These are phyloP conservation scores for Cyathus striatus DNA, from an alignment of 768 basidiomycete genomes.

Conservation along the genomic window DNA sequence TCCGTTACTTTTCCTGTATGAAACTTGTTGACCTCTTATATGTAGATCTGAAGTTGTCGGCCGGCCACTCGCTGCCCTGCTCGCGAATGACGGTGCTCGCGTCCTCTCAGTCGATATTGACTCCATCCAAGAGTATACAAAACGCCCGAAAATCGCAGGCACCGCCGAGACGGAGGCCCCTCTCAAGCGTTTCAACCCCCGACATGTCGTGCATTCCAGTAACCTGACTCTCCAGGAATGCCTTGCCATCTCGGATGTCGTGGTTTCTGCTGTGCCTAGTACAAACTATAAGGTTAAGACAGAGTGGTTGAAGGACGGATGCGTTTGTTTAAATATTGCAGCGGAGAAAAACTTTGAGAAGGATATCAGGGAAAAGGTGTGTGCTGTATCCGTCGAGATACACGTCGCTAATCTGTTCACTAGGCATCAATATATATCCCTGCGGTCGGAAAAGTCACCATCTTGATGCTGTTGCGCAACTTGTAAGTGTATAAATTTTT, in stretches of 20 bases:
- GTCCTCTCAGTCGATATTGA: conserved; percentile 96
- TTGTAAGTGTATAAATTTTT: conserved; percentile 49
- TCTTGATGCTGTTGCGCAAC: conserved; percentile 95
- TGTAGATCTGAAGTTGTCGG: conserved; percentile 93
- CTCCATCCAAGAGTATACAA: conserved; percentile 91
- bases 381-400: conserved; percentile 10
- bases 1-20: neutral
- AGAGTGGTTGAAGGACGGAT: conserved; percentile 87
- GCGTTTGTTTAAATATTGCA: conserved; percentile 88
- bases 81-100: conserved; percentile 94
- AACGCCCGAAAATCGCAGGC: conserved; percentile 57
- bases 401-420: neutral
- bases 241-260: conserved; percentile 83
- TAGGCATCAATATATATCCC: conserved; percentile 94
- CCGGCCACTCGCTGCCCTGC: conserved; percentile 89
- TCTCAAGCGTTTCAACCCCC: conserved; percentile 67
- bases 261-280: conserved; percentile 90
- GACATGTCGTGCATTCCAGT: conserved; percentile 74
- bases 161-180: conserved; percentile 18
- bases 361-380: conserved; percentile 86
- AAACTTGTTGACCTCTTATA: neutral
- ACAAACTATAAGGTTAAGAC: conserved; percentile 86
- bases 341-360: conserved; percentile 96
- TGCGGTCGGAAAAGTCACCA: conserved; percentile 96
- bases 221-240: conserved; percentile 71